A percentile compares a stretch with the other conserved stretches of the same genome.
Evolutionary conservation across 176 grass and related monocot genomes (phyloP).

Genomic region (Raddia distichophylla): DNA sequence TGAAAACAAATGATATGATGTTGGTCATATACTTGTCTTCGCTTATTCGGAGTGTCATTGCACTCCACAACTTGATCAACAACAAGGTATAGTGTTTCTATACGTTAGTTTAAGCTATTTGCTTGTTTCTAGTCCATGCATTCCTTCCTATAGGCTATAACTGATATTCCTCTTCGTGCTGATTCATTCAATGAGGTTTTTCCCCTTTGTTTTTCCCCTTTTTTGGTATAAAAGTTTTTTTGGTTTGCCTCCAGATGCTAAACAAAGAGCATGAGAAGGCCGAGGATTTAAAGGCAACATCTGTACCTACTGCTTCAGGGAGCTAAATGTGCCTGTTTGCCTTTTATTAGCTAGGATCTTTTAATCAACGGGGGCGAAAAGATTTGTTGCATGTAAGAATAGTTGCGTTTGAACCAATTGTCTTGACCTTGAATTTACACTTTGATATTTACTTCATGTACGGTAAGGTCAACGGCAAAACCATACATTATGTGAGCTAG

Average conservation of each 20-base stretch:
- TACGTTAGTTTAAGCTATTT: not conserved
- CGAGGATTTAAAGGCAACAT: conserved; percentile 66
- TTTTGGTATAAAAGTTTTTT: not conserved
- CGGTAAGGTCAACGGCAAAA: conserved; percentile 44
- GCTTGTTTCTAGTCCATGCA: not conserved
- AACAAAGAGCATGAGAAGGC: conserved; percentile 96
- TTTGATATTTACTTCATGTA: conserved; percentile 45
- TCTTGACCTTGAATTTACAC: conserved; percentile 47
- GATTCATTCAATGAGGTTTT: not conserved
- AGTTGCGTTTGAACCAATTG: conserved; percentile 32
- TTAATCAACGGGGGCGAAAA: not conserved
- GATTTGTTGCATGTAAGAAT: conserved; percentile 37
- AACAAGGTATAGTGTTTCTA: conserved; percentile 66
- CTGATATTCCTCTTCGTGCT: not conserved
- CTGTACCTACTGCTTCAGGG: conserved; percentile 48
- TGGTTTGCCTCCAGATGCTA: conserved; percentile 61
- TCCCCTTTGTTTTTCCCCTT: not conserved
- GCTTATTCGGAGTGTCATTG: conserved; percentile 89
- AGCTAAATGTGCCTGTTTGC: conserved; percentile 44
- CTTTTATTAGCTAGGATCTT: not conserved
- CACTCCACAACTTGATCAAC: conserved; percentile 98
- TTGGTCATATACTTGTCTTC: conserved; percentile 95
- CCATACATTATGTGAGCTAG: conserved; percentile 38
- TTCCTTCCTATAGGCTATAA: not conserved
- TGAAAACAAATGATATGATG: conserved; percentile 99